These are phyloP conservation scores for Acanthamoeba healyi DNA, from an alignment of 208 protist species.

Conservation along the genomic window DNA sequence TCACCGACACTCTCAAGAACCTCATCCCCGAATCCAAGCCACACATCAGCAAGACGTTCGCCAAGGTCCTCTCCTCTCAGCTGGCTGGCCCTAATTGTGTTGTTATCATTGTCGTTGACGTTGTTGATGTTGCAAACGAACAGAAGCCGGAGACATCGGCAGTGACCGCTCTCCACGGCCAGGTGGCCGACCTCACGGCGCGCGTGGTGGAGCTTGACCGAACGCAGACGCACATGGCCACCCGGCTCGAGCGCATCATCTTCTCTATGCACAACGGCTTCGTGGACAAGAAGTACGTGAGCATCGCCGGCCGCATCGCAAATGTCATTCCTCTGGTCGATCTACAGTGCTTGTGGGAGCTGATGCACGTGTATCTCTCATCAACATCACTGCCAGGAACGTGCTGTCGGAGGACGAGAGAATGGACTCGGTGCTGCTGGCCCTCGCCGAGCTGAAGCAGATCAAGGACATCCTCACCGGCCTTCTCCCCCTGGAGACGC, in stretches of 20 bases:
- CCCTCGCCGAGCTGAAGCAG: constrained; percentile 67
- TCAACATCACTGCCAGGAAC: no score
- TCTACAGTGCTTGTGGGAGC: no score
- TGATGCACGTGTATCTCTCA: no score
- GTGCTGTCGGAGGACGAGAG: constrained; percentile 8
- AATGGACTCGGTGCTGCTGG: constrained; percentile 56
- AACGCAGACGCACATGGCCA: constrained; percentile 69
- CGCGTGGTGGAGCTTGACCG: not conserved
- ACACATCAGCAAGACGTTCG: not conserved
- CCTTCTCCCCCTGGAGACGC: not conserved
- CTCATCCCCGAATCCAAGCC: not conserved
- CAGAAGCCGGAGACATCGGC: not conserved
- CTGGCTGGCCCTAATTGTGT: not conserved
- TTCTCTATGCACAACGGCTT: constrained; percentile 45
- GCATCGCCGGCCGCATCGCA: no score
- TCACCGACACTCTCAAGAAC: constrained; percentile 13
- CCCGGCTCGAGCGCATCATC: constrained; percentile 74
- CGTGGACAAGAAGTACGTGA: constrained; percentile 46
- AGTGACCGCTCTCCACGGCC: constrained; percentile 9
- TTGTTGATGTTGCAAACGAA: not conserved
- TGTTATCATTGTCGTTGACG: no score
- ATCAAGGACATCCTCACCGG: constrained; percentile 67
- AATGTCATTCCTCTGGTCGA: no score
- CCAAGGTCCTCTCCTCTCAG: not conserved
- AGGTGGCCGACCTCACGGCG: constrained; percentile 36